phyloP scores from a whole-genome alignment of 441 rosid genomes.

The Pelargonium myrrhifolium region DNA sequence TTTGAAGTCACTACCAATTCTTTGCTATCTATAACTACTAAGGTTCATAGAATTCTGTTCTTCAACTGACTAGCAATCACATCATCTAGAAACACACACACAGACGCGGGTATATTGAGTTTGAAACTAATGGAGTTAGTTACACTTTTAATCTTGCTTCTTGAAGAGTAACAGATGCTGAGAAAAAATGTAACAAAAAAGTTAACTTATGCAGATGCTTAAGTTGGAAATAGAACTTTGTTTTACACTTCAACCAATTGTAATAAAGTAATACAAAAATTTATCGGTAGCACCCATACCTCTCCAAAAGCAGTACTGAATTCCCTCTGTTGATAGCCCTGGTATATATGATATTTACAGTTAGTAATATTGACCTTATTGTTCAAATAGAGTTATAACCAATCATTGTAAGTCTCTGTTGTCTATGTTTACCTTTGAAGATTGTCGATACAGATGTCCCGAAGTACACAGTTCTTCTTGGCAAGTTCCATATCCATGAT shows the following conservation, averaged over 20 bases:
- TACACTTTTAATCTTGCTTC: neutral
- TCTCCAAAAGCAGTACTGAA: slow-evolving; percentile 87
- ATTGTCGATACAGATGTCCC: slow-evolving; percentile 88
- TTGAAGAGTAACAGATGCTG: neutral
- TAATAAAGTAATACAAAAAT: slow-evolving; percentile 10
- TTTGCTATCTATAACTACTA: neutral
- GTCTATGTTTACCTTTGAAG: slow-evolving; percentile 58
- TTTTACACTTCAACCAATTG: slow-evolving; percentile 3
- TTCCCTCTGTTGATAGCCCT: slow-evolving; percentile 82
- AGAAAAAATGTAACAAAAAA: neutral
- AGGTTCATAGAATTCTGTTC: neutral
- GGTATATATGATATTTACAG: slow-evolving; percentile 20
- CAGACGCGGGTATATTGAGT: too few relatives aligned
- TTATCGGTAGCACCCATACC: slow-evolving; percentile 37
- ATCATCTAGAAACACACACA: neutral
- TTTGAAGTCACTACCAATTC: neutral
- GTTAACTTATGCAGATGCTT: neutral
- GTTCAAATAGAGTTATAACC: slow-evolving; percentile 11
- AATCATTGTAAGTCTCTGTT: neutral
- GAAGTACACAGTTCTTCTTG: slow-evolving; percentile 75
- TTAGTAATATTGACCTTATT: slow-evolving; percentile 11
- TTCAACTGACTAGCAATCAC: neutral
- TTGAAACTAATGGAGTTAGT: neutral
- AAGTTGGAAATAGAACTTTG: neutral
- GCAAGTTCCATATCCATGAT: slow-evolving; percentile 71